These are phyloP conservation scores for Monosporozyma aerobia DNA, from an alignment of 805 yeast genomes.

Conservation along the genomic window DNA sequence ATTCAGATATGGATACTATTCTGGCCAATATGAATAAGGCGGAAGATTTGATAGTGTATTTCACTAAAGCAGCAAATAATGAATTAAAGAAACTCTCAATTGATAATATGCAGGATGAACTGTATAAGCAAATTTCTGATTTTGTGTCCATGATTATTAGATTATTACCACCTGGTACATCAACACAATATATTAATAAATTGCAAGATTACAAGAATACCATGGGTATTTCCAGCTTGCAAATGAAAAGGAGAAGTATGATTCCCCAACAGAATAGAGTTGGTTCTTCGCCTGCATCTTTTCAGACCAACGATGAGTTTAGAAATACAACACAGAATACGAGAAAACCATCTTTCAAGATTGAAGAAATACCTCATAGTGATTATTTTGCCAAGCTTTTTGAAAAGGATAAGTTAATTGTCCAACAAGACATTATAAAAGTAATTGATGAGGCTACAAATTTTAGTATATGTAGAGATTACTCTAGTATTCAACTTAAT, in stretches of 20 bases:
- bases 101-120: slow-evolving; percentile 17
- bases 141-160: slow-evolving; percentile 19
- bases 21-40: slow-evolving; percentile 30
- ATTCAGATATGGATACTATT: slow-evolving; percentile 28
- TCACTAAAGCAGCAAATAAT: slow-evolving; percentile 44
- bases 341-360: slow-evolving; percentile 40
- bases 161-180: slow-evolving; percentile 9
- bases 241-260: slow-evolving; percentile 1
- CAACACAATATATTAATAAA: slow-evolving; percentile 27
- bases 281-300: slow-evolving; percentile 1
- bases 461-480: slow-evolving; percentile 15
- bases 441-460: slow-evolving; percentile 12
- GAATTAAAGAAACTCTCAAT: slow-evolving; percentile 37
- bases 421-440: slow-evolving; percentile 47
- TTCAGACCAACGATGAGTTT: background rate
- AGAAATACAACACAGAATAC: background rate
- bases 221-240: background rate
- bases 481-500: slow-evolving; percentile 4
- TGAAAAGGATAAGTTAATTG: slow-evolving; percentile 34
- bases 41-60: slow-evolving; percentile 42
- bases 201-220: slow-evolving; percentile 34
- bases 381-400: slow-evolving; percentile 42
- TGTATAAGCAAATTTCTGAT: slow-evolving; percentile 18
- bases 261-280: background rate
- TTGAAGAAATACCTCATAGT: slow-evolving; percentile 48